phyloP scores from a whole-genome alignment of 768 basidiomycete species.

The Strobilomyces confusus region DNA sequence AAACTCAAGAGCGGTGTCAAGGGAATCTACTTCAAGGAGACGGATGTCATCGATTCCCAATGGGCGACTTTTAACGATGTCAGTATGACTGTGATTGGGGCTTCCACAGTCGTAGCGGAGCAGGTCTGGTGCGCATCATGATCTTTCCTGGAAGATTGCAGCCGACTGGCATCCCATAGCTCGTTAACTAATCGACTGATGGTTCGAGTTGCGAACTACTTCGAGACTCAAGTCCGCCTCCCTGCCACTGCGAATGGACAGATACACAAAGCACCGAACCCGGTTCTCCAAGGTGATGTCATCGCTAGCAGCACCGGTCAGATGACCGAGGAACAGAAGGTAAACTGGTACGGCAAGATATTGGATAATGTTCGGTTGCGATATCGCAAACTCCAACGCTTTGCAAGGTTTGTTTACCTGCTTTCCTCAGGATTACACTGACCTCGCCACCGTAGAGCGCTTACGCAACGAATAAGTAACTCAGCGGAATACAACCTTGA shows the following conservation, averaged over 20 bases:
- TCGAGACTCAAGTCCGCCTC: conserved; percentile 88
- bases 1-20: conserved; percentile 91
- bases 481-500: conserved; percentile 88
- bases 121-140: conserved; percentile 74
- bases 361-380: conserved; percentile 88
- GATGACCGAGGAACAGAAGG: conserved; percentile 81
- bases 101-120: conserved; percentile 89
- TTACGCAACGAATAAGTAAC: conserved; percentile 87
- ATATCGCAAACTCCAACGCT: conserved; percentile 91
- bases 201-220: conserved; percentile 89
- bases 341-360: conserved; percentile 89
- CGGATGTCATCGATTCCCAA: conserved; percentile 94
- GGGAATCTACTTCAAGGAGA: conserved; percentile 95
- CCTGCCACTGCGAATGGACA: conserved; percentile 44
- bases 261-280: conserved; percentile 27
- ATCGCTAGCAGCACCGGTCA: conserved; percentile 35
- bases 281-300: conserved; percentile 35
- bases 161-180: conserved; percentile 38
- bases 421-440: conserved; percentile 1
- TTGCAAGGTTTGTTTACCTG: conserved; percentile 60
- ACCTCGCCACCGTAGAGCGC: conserved; percentile 39
- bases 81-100: conserved; percentile 80
- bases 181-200: conserved; percentile 90
- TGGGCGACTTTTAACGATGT: conserved; percentile 95
- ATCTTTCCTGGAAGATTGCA: not conserved